A percentile compares a stretch with the other conserved stretches of the same genome.
phyloP scores from a whole-genome alignment of 371 early-diverging fungal species.

The Blakeslea trispora region DNA sequence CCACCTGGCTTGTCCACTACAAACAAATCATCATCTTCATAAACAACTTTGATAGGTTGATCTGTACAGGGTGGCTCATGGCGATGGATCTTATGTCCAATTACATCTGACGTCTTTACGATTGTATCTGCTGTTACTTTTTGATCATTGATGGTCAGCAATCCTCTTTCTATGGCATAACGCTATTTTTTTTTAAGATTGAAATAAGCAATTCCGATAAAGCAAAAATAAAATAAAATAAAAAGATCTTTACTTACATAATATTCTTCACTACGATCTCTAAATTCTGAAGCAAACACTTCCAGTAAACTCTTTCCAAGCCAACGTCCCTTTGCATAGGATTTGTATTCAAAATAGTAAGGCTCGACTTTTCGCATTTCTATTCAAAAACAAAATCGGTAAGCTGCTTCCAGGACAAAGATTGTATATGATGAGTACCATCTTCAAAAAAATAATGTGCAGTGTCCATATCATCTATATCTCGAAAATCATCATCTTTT shows the following conservation, averaged over 20 bases:
- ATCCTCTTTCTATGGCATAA: conserved; percentile 76
- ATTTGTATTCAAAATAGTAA: conserved; percentile 79
- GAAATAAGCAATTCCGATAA: too few relatives aligned
- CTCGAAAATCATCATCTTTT: conserved; percentile 28
- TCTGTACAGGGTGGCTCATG: conserved; percentile 93
- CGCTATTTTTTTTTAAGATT: too few relatives aligned
- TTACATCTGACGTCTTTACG: conserved; percentile 71
- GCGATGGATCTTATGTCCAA: conserved; percentile 85
- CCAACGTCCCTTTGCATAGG: conserved; percentile 94
- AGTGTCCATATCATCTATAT: conserved; percentile 25
- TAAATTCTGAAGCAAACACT: conserved; percentile 86
- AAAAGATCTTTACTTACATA: conserved; percentile 79
- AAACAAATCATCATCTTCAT: conserved; percentile 67
- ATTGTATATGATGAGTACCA: too few relatives aligned
- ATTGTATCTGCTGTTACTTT: conserved; percentile 53
- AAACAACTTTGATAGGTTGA: conserved; percentile 62
- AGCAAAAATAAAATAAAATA: too few relatives aligned
- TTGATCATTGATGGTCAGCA: conserved; percentile 79
- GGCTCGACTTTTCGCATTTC: conserved; percentile 82
- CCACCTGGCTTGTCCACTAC: conserved; percentile 91
- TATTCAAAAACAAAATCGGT: conserved; percentile 7
- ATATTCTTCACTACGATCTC: conserved; percentile 76
- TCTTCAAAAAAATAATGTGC: conserved; percentile 51
- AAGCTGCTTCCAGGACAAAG: not conserved
- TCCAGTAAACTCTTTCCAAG: conserved; percentile 71